Evolutionary conservation across 371 early-diverging fungal genomes (phyloP), one percentile per base, ranked within the genome.

Genomic region (Haplosporangium sp.): DNA sequence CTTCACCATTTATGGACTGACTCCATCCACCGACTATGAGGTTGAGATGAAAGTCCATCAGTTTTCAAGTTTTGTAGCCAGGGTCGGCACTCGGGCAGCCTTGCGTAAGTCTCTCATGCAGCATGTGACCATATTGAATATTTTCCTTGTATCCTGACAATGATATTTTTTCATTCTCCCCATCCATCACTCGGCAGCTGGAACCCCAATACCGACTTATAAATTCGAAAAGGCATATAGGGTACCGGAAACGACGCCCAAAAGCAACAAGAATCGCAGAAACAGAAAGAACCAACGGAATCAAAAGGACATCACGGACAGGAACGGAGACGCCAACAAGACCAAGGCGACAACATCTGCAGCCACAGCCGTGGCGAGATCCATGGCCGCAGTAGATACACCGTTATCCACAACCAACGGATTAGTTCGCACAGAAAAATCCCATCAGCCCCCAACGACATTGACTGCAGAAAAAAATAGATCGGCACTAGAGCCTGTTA

Each of bases 11-110:
- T 79, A 65, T 55, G 80, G 80, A 16, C 64, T 79, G 29, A 79
- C 80, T 9, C 80, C 80, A 5, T 72, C 80, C 16, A 79, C 80
- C 1, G 80, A 79, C 41, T 79, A 79, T 53, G 80, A 79, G 62
- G 72, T 79, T 41, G 73, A 72, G 53, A 79, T 79, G 80, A 72
- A 60, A 16, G 80, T 79, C 16, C 73, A 79, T 37, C 73, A 64
- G 54, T 79, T 67, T 36, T 72, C 80, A 4, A 79, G 80, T 23
- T 69, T 72, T 59, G 62, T 79, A 14, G 64, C 69, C 37, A 55
- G 80, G 29, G 65, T 79, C 23, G 80, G 80, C 16, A 79, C 80
- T 9, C 68, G 73, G 6, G 80, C 80, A 12, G 80, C 80, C 56
- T 59, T 69, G 56, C 73, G 80, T 79, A 70, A 69, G 76, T 60